phyloP scores from a whole-genome alignment of 116 monocot genomes.

The Iris pallida region DNA sequence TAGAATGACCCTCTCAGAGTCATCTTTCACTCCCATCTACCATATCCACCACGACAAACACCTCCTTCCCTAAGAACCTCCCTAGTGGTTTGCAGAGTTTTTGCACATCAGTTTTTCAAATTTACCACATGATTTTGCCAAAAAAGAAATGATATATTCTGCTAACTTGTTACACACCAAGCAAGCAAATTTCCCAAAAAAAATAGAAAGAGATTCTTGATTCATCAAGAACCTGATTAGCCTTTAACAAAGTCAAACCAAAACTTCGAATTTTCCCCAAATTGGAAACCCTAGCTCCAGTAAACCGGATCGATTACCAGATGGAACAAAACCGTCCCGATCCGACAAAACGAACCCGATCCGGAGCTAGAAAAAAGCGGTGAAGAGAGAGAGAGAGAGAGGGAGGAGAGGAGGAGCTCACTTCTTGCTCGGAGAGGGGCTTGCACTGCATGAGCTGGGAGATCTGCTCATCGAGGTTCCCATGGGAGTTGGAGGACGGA shows the following conservation, averaged over 20 bases:
- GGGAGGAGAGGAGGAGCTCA: slow-evolving; percentile 9
- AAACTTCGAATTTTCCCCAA: not conserved
- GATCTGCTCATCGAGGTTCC: slow-evolving; percentile 61
- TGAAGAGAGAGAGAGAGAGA: not conserved
- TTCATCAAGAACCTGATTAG: not conserved
- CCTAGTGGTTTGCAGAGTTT: too few species aligned
- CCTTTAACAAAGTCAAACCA: not conserved
- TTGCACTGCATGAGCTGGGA: slow-evolving; percentile 80
- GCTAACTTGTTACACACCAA: not conserved
- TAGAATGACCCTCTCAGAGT: too few species aligned
- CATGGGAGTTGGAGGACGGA: slow-evolving; percentile 38
- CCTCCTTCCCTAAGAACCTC: too few species aligned
- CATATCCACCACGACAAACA: too few species aligned
- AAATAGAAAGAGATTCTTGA: not conserved
- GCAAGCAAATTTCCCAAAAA: too few species aligned
- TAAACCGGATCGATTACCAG: not conserved
- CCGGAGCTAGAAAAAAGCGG: not conserved
- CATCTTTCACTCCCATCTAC: too few species aligned
- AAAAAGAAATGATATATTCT: too few species aligned
- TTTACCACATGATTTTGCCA: too few species aligned
- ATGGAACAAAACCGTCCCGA: not conserved
- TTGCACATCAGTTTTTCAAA: too few species aligned
- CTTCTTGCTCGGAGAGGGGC: slow-evolving; percentile 74
- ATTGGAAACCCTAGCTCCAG: slow-evolving; percentile 13
- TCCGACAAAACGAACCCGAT: not conserved